Conservation (phyloP, 495 filamentous ascomycete genomes). For the Hyaloscypha variabilis region DNA sequence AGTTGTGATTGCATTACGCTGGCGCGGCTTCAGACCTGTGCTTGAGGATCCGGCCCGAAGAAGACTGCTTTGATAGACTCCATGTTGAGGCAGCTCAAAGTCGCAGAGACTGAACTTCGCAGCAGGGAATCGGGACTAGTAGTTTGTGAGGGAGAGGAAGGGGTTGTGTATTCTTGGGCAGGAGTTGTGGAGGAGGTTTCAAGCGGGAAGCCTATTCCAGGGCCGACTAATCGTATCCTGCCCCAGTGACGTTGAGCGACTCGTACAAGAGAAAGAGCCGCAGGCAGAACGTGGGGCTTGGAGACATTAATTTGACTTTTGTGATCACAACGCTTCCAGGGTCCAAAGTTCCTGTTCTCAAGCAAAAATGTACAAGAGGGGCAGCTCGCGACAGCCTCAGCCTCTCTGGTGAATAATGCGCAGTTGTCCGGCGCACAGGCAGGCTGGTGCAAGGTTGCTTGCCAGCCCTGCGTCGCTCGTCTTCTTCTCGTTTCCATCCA, state of each 20-base stretch:
- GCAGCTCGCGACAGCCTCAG: neutral
- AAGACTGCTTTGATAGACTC: constrained; percentile 85
- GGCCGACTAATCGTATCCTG: neutral
- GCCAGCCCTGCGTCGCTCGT: constrained; percentile 2
- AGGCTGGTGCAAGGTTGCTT: constrained; percentile 7
- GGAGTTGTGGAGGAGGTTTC: constrained; percentile 12
- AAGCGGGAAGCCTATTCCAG: constrained; percentile 1
- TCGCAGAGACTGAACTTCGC: constrained; percentile 20
- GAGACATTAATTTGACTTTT: neutral
- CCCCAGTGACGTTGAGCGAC: constrained; percentile 24
- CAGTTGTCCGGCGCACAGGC: neutral
- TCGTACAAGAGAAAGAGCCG: constrained; percentile 4
- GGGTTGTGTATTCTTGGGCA: neutral
- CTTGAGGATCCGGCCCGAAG: constrained; percentile 89
- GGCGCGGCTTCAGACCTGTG: constrained; percentile 63
- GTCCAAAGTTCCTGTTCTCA: neutral
- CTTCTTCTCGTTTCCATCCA: constrained; percentile 18
- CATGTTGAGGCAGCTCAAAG: constrained; percentile 55
- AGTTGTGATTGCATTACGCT: constrained; percentile 15
- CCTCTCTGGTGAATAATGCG: neutral
- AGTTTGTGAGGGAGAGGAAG: neutral
- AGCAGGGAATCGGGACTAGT: neutral
- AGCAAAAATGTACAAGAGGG: neutral
- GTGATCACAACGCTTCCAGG: neutral
- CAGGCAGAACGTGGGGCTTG: constrained; percentile 22